Conservation (phyloP, 345 rosid genomes). For the Boechera retrofracta region DNA sequence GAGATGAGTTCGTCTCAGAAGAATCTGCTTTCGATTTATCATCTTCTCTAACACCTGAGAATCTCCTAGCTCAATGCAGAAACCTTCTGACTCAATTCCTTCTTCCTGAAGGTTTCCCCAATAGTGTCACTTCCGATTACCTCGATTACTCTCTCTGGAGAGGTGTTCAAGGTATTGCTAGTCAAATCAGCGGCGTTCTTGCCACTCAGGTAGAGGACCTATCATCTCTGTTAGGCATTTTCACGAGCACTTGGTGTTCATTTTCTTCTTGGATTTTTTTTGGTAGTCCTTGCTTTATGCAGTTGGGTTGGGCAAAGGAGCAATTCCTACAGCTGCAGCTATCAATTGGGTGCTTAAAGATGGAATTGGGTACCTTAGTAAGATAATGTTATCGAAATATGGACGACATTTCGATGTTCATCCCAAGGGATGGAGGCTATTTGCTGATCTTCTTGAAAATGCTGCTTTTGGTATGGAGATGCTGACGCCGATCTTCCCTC, state of each 20-base stretch:
- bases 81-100: conserved; percentile 55
- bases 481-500: conserved; percentile 90
- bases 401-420: conserved; percentile 96
- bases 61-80: conserved; percentile 55
- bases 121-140: conserved; percentile 86
- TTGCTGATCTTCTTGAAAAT: conserved; percentile 95
- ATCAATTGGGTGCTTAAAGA: conserved; percentile 97
- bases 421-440: conserved; percentile 96
- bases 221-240: conserved; percentile 34
- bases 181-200: conserved; percentile 92
- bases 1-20: conserved; percentile 60
- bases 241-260: conserved; percentile 31
- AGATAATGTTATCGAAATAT: conserved; percentile 82
- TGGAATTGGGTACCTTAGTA: conserved; percentile 95
- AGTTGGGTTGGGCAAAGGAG: conserved; percentile 96
- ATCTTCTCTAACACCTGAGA: conserved; percentile 45
- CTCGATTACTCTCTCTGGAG: conserved; percentile 95
- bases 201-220: conserved; percentile 76
- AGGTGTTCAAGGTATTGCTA: conserved; percentile 90
- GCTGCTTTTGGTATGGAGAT: conserved; percentile 95
- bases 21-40: conserved; percentile 46
- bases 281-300: conserved; percentile 92
- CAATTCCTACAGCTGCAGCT: conserved; percentile 96
- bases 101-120: conserved; percentile 93
- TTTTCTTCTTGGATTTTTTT: not conserved